Evolutionary conservation across 129 eudicot genomes (phyloP), one percentile per base, ranked within the genome.

Genomic region (Scalesia atractyloides): DNA sequence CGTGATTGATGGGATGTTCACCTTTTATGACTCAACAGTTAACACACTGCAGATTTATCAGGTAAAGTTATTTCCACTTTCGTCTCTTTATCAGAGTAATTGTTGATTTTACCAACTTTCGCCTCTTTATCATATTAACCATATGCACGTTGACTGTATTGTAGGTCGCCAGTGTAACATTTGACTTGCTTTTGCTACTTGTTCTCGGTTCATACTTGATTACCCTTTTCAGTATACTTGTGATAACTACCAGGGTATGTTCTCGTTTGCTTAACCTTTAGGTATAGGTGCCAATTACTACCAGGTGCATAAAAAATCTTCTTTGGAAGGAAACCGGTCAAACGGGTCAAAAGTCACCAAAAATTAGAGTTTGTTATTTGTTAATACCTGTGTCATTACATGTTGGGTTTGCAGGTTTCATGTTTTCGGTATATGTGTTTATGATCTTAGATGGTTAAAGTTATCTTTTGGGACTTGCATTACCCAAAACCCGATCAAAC

Each of bases 121-220:
- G 9, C 9, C 20, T 64, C 49, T 49, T 68, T 17, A 22, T 73
- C 60, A 73, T 73, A 10, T 24, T 47, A 60, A 63, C 15, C 30
- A 15, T 62, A 33, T 63, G 70, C 53, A 39, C 19, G 17, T 53
- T 33, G 67, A 43, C 20, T 75, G 73, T 7, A 39, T 75, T 83
- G 79, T 91, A 95, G 99, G 99, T 95, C 19, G 97, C 99, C 15
- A 95, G 99, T 64, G 91, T 95, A 61, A 91, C 97, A 16, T 95
- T 95, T 30, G 99, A 95, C 92, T 82, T 95, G 84, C 97, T 95
- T 22, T 75, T 90, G 89, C 83, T 91, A 48, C 90, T 95, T 9
- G 88, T 80, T 51, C 64, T 95, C 59, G 99, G 99, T 26, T 95
- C 99, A 5, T 95, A 95, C 88, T 73, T 95, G 84, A 95, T 95